phyloP scores from a whole-genome alignment of 1,284 basidiomycete species.

The Schizophyllum amplum region DNA sequence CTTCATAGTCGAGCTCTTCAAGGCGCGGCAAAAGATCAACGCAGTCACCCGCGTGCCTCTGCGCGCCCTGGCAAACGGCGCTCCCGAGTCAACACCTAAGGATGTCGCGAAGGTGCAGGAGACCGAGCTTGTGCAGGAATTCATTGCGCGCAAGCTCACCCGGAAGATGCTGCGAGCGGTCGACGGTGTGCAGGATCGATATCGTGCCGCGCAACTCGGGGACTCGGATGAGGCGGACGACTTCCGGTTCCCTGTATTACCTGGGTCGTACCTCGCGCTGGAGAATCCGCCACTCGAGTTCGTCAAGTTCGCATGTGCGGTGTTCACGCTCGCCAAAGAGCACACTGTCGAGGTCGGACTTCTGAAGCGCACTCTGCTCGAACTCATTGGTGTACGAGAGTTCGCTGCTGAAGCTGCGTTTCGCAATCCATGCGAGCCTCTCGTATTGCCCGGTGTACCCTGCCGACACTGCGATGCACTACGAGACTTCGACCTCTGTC shows the following conservation, averaged over 20 bases:
- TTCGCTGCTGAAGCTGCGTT: slow-evolving; percentile 82
- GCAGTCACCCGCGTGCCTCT: slow-evolving; percentile 63
- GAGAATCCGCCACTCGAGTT: slow-evolving; percentile 84
- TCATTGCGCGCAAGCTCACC: slow-evolving; percentile 78
- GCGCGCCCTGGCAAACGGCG: slow-evolving; percentile 61
- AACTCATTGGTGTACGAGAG: slow-evolving; percentile 83
- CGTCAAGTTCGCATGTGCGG: slow-evolving; percentile 82
- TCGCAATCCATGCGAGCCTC: slow-evolving; percentile 89
- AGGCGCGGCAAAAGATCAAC: slow-evolving; percentile 62
- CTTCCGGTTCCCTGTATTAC: slow-evolving; percentile 80
- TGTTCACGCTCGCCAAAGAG: slow-evolving; percentile 73
- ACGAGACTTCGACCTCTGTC: slow-evolving; percentile 90
- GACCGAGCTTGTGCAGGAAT: slow-evolving; percentile 58
- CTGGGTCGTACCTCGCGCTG: slow-evolving; percentile 76
- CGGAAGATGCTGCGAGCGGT: slow-evolving; percentile 75
- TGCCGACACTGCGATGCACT: slow-evolving; percentile 87
- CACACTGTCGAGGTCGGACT: slow-evolving; percentile 82
- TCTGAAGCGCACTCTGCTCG: slow-evolving; percentile 84
- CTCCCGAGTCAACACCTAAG: slow-evolving; percentile 53
- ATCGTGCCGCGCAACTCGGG: slow-evolving; percentile 51
- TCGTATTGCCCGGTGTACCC: slow-evolving; percentile 83
- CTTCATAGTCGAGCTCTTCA: slow-evolving; percentile 85
- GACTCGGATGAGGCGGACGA: slow-evolving; percentile 50
- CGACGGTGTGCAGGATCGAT: slow-evolving; percentile 56
- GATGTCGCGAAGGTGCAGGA: slow-evolving; percentile 70